Conservation (phyloP, 192 early-diverging fungal species). For the Coemansia sp. region DNA sequence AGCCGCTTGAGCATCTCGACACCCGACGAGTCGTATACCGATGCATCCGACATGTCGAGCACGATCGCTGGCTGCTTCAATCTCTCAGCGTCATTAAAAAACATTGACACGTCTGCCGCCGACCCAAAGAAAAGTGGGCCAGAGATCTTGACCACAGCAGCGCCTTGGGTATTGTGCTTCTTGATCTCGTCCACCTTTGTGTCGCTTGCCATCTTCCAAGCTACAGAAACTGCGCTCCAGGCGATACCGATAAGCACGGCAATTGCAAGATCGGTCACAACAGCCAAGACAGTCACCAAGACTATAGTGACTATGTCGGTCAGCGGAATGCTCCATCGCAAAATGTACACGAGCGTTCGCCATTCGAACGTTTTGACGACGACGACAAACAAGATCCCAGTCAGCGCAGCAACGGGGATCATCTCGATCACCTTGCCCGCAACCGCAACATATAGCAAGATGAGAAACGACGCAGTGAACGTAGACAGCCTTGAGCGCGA, state of each 20-base stretch:
- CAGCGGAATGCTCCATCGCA: conserved; percentile 1
- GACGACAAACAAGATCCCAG: background rate
- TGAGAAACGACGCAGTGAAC: background rate
- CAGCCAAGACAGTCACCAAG: background rate
- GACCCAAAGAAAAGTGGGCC: background rate
- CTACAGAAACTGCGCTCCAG: background rate
- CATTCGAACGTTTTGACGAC: background rate
- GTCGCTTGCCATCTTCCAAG: conserved; percentile 3
- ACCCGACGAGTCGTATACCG: background rate
- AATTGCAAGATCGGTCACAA: background rate
- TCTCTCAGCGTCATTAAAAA: background rate
- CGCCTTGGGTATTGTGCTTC: background rate
- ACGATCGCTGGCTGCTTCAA: background rate
- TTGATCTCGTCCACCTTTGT: background rate
- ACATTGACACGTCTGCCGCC: background rate
- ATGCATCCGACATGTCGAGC: conserved; percentile 1
- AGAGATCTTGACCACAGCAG: background rate
- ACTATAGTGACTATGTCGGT: background rate
- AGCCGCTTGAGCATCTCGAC: background rate
- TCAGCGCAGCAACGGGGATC: background rate
- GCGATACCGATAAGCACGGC: background rate
- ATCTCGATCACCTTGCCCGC: background rate
- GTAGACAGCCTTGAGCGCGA: background rate
- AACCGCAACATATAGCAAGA: background rate
- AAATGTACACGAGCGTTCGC: background rate